These are phyloP conservation scores for Scenedesmus sp. DNA, from an alignment of 163 green algal species.

Conservation along the genomic window DNA sequence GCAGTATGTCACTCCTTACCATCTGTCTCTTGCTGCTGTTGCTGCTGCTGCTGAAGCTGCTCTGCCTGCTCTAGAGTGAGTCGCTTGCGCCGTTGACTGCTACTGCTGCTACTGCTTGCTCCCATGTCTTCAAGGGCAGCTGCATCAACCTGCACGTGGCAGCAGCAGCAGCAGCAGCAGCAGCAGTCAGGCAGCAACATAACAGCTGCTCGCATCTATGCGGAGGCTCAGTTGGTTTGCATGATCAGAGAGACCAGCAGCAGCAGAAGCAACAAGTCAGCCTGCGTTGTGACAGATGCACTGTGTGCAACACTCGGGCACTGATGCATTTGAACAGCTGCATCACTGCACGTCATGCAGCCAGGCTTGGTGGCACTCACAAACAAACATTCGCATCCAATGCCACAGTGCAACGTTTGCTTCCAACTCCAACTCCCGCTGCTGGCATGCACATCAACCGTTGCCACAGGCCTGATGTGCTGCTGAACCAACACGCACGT, in stretches of 20 bases:
- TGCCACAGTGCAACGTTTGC: too few relatives aligned
- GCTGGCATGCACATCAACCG: neutral
- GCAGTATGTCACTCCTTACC: neutral
- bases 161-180: neutral
- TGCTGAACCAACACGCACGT: neutral
- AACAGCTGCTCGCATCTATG: too few relatives aligned
- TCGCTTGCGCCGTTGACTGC: constrained; percentile 4
- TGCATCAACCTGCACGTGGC: constrained; percentile 13
- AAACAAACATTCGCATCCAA: neutral
- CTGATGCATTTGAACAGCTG: neutral
- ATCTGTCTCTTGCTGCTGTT: neutral
- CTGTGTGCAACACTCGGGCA: neutral
- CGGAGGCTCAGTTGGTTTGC: neutral
- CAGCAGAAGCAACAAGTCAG: neutral
- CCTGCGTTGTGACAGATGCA: neutral
- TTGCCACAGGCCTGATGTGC: neutral
- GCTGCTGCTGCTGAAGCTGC: constrained; percentile 28
- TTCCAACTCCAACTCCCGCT: neutral
- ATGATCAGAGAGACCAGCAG: neutral
- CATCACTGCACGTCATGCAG: neutral
- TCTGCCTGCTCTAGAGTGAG: constrained; percentile 36
- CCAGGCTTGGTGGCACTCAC: neutral
- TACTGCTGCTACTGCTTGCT: neutral
- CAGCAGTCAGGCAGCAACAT: neutral
- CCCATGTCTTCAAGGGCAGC: constrained; percentile 5